These are phyloP conservation scores for Flammula alnicola DNA, from an alignment of 1,284 basidiomycete genomes.

Conservation along the genomic window DNA sequence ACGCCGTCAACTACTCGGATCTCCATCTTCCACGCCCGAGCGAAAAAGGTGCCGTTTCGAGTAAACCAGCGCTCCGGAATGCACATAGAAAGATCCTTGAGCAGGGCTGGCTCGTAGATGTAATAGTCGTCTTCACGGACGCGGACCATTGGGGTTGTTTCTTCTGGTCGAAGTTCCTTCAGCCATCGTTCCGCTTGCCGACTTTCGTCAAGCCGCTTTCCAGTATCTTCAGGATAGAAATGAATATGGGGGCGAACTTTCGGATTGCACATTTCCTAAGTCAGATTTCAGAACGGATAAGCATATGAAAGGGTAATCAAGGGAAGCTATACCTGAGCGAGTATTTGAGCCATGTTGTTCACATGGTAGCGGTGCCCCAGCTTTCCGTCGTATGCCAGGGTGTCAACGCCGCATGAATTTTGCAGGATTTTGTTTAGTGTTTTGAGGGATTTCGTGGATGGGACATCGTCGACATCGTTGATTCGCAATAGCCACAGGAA, in stretches of 20 bases:
- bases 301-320: not conserved
- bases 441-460: slow-evolving; percentile 32
- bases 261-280: slow-evolving; percentile 6
- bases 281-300: not conserved
- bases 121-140: not conserved
- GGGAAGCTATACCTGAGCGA: slow-evolving; percentile 31
- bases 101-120: slow-evolving; percentile 8
- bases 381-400: slow-evolving; percentile 33
- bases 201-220: not conserved
- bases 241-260: slow-evolving; percentile 2
- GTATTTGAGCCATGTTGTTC: slow-evolving; percentile 34
- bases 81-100: slow-evolving; percentile 20
- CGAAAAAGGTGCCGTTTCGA: slow-evolving; percentile 11
- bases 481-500: slow-evolving; percentile 36
- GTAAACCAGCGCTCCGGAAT: slow-evolving; percentile 39
- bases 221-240: slow-evolving; percentile 8
- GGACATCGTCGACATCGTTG: slow-evolving; percentile 35
- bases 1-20: not conserved
- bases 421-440: slow-evolving; percentile 30
- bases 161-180: slow-evolving; percentile 1
- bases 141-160: slow-evolving; percentile 4
- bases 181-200: slow-evolving; percentile 6
- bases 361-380: slow-evolving; percentile 39
- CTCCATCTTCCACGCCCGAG: slow-evolving; percentile 17
- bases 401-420: slow-evolving; percentile 34